Evolutionary conservation across 108 stramenopile genomes (phyloP).

Genomic region (Nitzschia sp.): DNA sequence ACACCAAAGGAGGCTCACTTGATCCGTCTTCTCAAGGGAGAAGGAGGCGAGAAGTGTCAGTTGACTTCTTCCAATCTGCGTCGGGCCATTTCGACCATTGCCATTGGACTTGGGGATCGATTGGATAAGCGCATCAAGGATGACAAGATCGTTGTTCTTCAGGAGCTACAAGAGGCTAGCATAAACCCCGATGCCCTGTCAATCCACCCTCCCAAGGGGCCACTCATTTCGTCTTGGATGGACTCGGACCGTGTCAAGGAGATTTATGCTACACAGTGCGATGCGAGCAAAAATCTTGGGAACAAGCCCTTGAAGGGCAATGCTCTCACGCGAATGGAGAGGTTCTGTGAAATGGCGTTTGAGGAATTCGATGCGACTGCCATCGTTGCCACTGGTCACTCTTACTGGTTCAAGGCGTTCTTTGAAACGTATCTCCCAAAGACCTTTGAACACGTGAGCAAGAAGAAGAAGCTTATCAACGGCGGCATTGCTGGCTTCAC

Average conservation of each 20-base stretch:
- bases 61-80: slow-evolving; percentile 71
- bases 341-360: slow-evolving; percentile 73
- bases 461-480: slow-evolving; percentile 88
- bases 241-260: slow-evolving; percentile 51
- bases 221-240: slow-evolving; percentile 63
- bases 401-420: slow-evolving; percentile 85
- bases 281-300: slow-evolving; percentile 69
- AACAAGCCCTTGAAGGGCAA: slow-evolving; percentile 80
- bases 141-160: slow-evolving; percentile 63
- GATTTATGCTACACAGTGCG: slow-evolving; percentile 55
- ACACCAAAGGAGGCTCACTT: slow-evolving; percentile 54
- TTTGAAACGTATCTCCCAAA: slow-evolving; percentile 82
- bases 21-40: slow-evolving; percentile 47
- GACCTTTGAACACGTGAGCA: slow-evolving; percentile 58
- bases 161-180: slow-evolving; percentile 85
- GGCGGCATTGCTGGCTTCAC: slow-evolving; percentile 80
- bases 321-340: slow-evolving; percentile 71
- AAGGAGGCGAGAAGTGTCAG: slow-evolving; percentile 27
- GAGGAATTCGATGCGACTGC: slow-evolving; percentile 40
- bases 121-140: slow-evolving; percentile 40
- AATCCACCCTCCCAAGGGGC: slow-evolving; percentile 64
- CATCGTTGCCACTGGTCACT: slow-evolving; percentile 85
- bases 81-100: slow-evolving; percentile 82
- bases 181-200: slow-evolving; percentile 86
- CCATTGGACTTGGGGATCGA: slow-evolving; percentile 71